phyloP scores from a whole-genome alignment of 805 yeast genomes.

The Ogataea sp. region DNA sequence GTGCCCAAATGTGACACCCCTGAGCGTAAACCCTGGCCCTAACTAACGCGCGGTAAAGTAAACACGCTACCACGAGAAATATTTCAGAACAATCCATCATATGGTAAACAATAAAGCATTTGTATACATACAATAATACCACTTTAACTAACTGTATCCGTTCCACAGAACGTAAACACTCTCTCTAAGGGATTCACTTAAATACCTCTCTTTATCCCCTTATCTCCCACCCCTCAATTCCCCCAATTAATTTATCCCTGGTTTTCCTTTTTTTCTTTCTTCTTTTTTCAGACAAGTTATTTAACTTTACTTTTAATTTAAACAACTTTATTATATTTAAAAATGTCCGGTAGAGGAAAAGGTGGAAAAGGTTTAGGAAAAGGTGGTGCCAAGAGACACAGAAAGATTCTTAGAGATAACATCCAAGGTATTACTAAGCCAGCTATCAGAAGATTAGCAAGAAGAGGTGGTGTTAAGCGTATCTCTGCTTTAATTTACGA shows the following conservation, averaged over 20 bases:
- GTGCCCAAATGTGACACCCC: not conserved
- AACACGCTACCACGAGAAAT: too few species aligned
- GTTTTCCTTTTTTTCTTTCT: not conserved
- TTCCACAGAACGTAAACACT: too few species aligned
- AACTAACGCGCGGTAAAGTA: too few species aligned
- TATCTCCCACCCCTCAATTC: not conserved
- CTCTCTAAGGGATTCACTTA: too few species aligned
- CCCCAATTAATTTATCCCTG: not conserved
- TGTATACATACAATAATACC: too few species aligned
- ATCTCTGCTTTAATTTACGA: constrained; percentile 97
- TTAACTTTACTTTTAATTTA: constrained; percentile 2
- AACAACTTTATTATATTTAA: constrained; percentile 21
- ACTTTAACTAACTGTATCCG: too few species aligned
- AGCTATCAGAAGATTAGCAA: constrained; percentile 99
- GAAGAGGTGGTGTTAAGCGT: constrained; percentile 99
- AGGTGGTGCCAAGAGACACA: constrained; percentile 99
- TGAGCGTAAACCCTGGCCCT: too few species aligned
- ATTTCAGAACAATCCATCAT: too few species aligned
- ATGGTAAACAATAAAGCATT: too few species aligned
- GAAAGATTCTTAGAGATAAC: constrained; percentile 99
- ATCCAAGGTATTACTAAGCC: constrained; percentile 99
- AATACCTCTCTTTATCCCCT: not conserved
- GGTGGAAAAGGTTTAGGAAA: constrained; percentile 99
- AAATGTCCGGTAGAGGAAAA: constrained; percentile 99
- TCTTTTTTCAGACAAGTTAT: not conserved